Evolutionary conservation across 306 rosid species (phyloP), one percentile per base, ranked within the genome.

Genomic region (Dryas drummondii): DNA sequence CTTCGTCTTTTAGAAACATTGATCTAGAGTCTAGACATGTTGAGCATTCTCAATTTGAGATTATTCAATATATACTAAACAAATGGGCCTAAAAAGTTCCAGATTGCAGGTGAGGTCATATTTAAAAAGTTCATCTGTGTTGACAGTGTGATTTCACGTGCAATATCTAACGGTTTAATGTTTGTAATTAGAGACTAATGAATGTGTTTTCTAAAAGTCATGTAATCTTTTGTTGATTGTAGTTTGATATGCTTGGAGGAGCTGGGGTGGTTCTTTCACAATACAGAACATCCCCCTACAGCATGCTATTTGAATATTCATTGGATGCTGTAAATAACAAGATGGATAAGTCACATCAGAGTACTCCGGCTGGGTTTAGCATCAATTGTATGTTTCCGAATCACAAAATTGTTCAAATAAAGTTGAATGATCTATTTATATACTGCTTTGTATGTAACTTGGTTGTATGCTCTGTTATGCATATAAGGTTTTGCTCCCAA

Each of bases 351-450:
- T 72, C 64, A 67, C 64, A 50, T 57, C 45, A 8, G 51, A 48
- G 46, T 49, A 15, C 58, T 68, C 19, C 7, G 17, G 70, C 32
- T 41, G 75, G 51, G 22, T 17, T 57, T 55, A 58, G 79, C 65
- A n/a, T 70, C 58, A 65, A 77, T 63, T 76, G 74, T 76, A 75
- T 76, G 74, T 81, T 72, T 70, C 59, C 50, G 45, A 40, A 47
- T 76, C 70, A 40, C 80, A 70, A 68, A 60, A 11, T 47, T 32
- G 37, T 67, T 61, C 45, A 56, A 56, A 41, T n/a, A 51, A 47
- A 47, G 73, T 17, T 40, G 60, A 27, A 27, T 7, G 7, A 49
- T 15, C 41, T 19, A 15, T 13, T 37, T 45, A 9, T 55, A 68
- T 50, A 9, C 57, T 15, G 9, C 61, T 59, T 42, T 70, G 45